A percentile compares a stretch with the other conserved stretches of the same genome.
These are phyloP conservation scores for Diplodia corticola DNA, from an alignment of 2,329 filamentous ascomycete species.

Conservation along the genomic window DNA sequence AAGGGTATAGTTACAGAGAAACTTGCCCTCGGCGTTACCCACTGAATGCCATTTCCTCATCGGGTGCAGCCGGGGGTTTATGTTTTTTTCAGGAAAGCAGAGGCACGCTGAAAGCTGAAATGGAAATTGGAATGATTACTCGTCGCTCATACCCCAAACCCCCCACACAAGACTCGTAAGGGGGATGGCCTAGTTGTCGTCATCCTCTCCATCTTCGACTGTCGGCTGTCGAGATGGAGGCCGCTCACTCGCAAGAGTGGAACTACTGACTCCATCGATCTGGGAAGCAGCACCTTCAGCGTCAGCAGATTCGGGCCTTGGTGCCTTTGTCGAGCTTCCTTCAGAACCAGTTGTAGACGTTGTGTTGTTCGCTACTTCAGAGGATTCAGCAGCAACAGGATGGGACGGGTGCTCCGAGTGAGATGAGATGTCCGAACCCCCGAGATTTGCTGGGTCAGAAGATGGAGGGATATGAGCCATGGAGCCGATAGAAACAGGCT, in stretches of 20 bases:
- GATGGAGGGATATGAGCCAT: neutral
- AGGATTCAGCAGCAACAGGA: neutral
- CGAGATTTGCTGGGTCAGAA: neutral
- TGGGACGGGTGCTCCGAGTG: neutral
- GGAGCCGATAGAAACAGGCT: neutral
- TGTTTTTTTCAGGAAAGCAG: neutral
- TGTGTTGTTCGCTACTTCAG: neutral
- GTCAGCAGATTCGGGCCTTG: neutral
- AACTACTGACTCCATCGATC: neutral
- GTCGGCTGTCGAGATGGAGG: neutral
- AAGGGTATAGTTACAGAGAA: conserved; percentile 20
- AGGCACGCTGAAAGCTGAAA: neutral
- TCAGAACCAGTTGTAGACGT: neutral
- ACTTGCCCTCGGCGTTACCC: neutral
- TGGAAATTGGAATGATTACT: neutral
- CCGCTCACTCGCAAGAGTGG: neutral
- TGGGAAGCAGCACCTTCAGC: neutral
- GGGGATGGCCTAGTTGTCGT: neutral
- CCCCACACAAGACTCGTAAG: neutral
- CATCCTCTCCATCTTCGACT: conserved; percentile 19
- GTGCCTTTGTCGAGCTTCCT: neutral
- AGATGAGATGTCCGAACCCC: neutral
- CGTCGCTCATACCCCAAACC: neutral
- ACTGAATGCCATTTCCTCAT: neutral
- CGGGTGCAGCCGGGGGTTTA: neutral